Evolutionary conservation across 371 early-diverging fungal species (phyloP).

Genomic region (Caulochytrium protostelioides): DNA sequence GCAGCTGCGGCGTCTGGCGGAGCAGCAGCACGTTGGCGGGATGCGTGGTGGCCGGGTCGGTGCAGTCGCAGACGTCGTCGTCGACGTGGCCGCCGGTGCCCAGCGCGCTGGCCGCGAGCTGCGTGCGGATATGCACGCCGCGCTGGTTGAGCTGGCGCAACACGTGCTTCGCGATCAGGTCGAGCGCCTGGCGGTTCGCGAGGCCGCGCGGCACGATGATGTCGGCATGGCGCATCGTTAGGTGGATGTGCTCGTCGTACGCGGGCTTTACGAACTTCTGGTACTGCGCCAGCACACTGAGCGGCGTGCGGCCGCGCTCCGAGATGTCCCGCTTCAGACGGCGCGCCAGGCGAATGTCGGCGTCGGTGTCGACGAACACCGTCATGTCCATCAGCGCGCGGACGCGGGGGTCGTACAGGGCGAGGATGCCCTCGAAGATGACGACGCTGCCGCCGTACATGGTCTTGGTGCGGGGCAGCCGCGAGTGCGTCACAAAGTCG

Average conservation of each 20-base stretch:
- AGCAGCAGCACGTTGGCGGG: no score
- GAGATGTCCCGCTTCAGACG: conserved; percentile 68
- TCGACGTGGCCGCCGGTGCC: no score
- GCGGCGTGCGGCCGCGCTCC: conserved; percentile 61
- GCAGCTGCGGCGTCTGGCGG: no score
- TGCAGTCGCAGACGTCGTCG: no score
- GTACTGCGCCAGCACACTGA: conserved; percentile 71
- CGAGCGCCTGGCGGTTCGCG: conserved; percentile 50
- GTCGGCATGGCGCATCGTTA: conserved; percentile 74
- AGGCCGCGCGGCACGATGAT: conserved; percentile 67
- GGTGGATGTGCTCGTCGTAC: conserved; percentile 65
- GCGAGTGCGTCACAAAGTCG: conserved; percentile 52
- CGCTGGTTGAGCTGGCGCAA: conserved; percentile 55
- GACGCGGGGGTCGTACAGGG: conserved; percentile 55
- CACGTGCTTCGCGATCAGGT: conserved; percentile 67
- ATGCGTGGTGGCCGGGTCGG: no score
- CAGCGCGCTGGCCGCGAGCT: no score
- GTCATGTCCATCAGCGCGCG: conserved; percentile 71
- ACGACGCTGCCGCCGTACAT: conserved; percentile 81
- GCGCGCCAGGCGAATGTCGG: conserved; percentile 68
- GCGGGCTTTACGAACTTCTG: conserved; percentile 74
- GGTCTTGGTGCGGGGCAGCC: conserved; percentile 37
- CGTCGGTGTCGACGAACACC: conserved; percentile 87
- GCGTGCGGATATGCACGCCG: conserved; percentile 30
- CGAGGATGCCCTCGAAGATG: conserved; percentile 84